Percentiles rank a stretch among this genome's conserved stretches.
phyloP scores from a whole-genome alignment of 306 rosid genomes.

The Spatholobus suberectus region DNA sequence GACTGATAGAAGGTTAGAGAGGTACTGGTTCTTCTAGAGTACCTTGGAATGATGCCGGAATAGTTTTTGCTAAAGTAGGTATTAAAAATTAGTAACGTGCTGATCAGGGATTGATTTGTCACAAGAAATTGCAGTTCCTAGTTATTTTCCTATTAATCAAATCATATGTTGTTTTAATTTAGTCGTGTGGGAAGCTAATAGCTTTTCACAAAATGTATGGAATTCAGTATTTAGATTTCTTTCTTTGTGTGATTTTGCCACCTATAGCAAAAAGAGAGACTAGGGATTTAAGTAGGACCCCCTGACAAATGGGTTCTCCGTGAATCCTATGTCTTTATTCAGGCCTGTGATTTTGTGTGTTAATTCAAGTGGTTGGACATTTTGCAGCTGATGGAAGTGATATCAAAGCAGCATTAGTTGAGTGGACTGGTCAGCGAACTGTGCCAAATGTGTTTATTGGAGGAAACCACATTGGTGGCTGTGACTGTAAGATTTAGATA shows the following conservation, averaged over 20 bases:
- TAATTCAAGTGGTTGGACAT: constrained; percentile 15
- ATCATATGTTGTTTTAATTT: neutral
- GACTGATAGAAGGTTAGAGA: neutral
- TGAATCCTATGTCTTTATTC: neutral
- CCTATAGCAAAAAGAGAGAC: neutral
- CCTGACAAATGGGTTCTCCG: neutral
- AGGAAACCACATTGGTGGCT: constrained; percentile 94
- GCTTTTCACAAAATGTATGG: neutral
- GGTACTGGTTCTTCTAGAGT: neutral
- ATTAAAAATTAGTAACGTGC: neutral
- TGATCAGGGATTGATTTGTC: constrained; percentile 13
- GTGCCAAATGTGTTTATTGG: constrained; percentile 95
- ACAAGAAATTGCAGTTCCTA: neutral
- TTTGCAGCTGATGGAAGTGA: constrained; percentile 83
- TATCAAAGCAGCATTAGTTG: constrained; percentile 67
- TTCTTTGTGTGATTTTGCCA: neutral
- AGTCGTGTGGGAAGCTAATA: neutral
- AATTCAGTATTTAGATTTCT: constrained; percentile 19
- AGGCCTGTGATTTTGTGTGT: neutral
- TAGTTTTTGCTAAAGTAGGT: neutral
- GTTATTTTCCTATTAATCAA: neutral
- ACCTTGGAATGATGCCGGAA: neutral
- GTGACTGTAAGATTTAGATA: constrained; percentile 66
- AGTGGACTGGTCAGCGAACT: constrained; percentile 80
- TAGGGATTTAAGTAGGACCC: neutral